Base-by-base conservation (phyloP, 441 rosid genomes). In the Populus trichocarpa region DNA sequence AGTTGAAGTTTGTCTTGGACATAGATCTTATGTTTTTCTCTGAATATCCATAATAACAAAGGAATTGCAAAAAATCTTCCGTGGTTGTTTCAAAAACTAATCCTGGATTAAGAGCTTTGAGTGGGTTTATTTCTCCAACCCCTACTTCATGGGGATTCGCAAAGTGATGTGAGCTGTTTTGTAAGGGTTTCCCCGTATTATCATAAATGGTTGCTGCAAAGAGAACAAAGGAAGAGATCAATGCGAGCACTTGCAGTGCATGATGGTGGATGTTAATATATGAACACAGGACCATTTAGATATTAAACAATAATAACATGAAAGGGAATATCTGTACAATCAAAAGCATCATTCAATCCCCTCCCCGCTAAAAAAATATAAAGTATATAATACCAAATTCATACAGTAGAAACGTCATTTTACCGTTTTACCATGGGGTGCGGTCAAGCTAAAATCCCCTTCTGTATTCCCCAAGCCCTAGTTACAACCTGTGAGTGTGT, bases 141-240 rank as follows among this genome's bases (percentile, higher is more conserved):
- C 97, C 98, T 38, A 77, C 80, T 53, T 94, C 97, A 53, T 87
- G 93, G 28, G 90, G 90, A 72, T 69, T 92, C 18, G 96, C 87
- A 1, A 14, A 25, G 69, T 73, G 77, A 23, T 83, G 79, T 3
- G 90, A 84, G 70, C 84, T 86, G 79, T 86, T 89, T 16, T 76
- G 84, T 46, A 90, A 13, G 20, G 86, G 87, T 57, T 84, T 83
- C 38, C 87, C 82, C 83, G 36, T 63, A 84, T 93, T 92, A 74
- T 89, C 82, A 30, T 75, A 72, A 18, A 76, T 46, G 12, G 84
- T 88, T 67, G 97, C 94, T 90, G 93, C 88, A 83, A n/a, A 75
- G 12, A 38, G 59, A 33, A 57, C 32, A 57, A n/a, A 57, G 61
- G 16, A 53, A 26, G 36, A 61, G 5, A 77, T 61, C 30, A 53